Evolutionary conservation across 2,329 filamentous ascomycete genomes (phyloP).

Genomic region (Proliferodiscus dingleyae): DNA sequence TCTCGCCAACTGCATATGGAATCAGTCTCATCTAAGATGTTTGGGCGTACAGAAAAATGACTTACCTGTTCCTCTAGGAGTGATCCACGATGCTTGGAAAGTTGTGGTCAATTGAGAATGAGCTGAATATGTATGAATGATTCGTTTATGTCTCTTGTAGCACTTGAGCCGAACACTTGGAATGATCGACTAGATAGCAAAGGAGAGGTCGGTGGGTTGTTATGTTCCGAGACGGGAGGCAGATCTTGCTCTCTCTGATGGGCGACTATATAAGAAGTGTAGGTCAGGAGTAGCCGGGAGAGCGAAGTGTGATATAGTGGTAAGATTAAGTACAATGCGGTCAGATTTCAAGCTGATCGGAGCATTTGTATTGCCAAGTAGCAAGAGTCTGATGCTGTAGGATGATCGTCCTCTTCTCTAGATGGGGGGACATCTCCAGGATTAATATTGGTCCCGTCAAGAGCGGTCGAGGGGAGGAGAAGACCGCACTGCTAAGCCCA

Average conservation of each 20-base stretch:
- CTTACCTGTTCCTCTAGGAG: slow-evolving; percentile 16
- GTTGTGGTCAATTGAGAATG: slow-evolving; percentile 4
- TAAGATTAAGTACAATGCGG: slow-evolving; percentile 28
- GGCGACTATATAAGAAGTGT: slow-evolving; percentile 23
- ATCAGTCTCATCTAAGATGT: too few relatives aligned
- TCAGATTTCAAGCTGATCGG: slow-evolving; percentile 21
- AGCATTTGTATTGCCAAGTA: slow-evolving; percentile 17
- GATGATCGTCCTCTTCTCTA: slow-evolving; percentile 3
- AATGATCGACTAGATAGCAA: slow-evolving; percentile 4
- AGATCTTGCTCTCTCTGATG: slow-evolving; percentile 11
- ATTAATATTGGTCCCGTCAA: slow-evolving; percentile 13
- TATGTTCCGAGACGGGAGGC: slow-evolving; percentile 24
- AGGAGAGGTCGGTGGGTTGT: slow-evolving; percentile 13
- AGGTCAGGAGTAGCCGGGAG: slow-evolving; percentile 5
- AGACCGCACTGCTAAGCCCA: slow-evolving; percentile 6
- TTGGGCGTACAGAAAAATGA: too few relatives aligned
- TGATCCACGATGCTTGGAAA: slow-evolving; percentile 13
- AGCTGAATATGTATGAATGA: slow-evolving; percentile 5
- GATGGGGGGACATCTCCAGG: slow-evolving; percentile 14
- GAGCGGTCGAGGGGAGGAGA: background rate
- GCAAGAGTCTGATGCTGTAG: slow-evolving; percentile 4
- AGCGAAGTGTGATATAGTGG: slow-evolving; percentile 13
- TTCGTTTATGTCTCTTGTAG: slow-evolving; percentile 3
- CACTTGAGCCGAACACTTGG: slow-evolving; percentile 14
- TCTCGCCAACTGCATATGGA: slow-evolving; percentile 19